Base-by-base conservation (phyloP, 2,329 filamentous ascomycete genomes). In the Colletotrichum spaethianum region DNA sequence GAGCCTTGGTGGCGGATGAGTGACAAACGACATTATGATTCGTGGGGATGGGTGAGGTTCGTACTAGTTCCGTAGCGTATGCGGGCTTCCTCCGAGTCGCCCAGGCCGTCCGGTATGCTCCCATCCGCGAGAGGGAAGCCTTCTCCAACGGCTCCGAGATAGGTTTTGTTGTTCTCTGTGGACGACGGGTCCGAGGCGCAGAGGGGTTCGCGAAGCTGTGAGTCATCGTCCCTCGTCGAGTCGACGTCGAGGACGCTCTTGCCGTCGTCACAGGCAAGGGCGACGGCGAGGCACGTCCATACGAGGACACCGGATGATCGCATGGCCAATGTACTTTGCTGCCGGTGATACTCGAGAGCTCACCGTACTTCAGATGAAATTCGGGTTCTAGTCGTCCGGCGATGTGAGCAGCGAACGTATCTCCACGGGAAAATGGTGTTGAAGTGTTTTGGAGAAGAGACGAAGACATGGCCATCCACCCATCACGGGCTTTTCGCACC, bases 11-110 rank as follows among this genome's bases (percentile, higher is more conserved):
- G 28, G 53, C 38, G 33, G 8, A 61, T 36, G 46, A 26, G 23
- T 31, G 5, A 7, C 33, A 28, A 31, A 28, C 18, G 28, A 48
- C 16, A 12, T 11, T 1, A 23, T n/a, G 38, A 26, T 61, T 5
- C 26, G 8, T 11, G 5, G 33, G 6, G 33, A n/a, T 18, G 44
- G 26, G 23, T 26, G 62, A 28, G 8, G 12, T 9, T 44, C 52
- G 9, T 48, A 72, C 69, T 59, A 0, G 69, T 72, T 48, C 65
- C 69, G 12, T 63, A 68, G 28, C 69, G 64, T 38, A 72, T n/a
- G 50, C 69, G 69, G n/a, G 61, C 60, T 38, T 59, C 65, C 28
- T 72, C 69, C 8, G 44, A 42, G 23, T 69, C 57, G 23, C 57
- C 52, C 18, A 72, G 14, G 11, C 59, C 65, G 28, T 72, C 59